A percentile compares a stretch with the other conserved stretches of the same genome.
Conservation (phyloP, 2,329 filamentous ascomycete genomes). For the Colletotrichum magnum region DNA sequence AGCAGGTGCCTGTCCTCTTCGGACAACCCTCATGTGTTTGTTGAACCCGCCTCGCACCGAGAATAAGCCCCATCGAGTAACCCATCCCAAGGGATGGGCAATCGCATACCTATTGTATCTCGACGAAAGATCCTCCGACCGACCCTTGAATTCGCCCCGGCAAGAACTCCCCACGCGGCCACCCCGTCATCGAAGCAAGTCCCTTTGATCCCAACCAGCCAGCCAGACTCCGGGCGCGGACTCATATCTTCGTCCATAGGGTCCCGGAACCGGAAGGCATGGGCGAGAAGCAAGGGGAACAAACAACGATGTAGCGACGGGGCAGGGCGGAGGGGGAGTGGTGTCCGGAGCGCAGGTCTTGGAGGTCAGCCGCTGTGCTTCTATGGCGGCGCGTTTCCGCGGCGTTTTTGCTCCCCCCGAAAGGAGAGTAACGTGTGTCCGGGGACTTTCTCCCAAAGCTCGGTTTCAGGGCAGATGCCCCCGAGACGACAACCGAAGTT, state of each 20-base stretch:
- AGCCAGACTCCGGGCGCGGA: constrained; percentile 68
- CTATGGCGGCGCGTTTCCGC: constrained; percentile 99
- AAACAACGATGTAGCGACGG: constrained; percentile 61
- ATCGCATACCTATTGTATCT: constrained; percentile 98
- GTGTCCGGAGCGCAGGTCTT: constrained; percentile 67
- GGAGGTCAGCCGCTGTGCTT: constrained; percentile 95
- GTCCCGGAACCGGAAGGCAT: constrained; percentile 54
- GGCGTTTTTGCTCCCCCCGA: constrained; percentile 55
- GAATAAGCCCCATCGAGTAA: constrained; percentile 99
- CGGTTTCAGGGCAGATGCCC: constrained; percentile 54
- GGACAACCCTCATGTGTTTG: constrained; percentile 29
- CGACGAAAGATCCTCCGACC: constrained; percentile 84
- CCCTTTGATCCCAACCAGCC: constrained; percentile 36
- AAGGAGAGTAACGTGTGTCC: constrained; percentile 75
- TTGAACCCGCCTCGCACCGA: constrained; percentile 90
- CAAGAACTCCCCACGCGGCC: constrained; percentile 46
- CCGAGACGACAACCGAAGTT: constrained; percentile 45
- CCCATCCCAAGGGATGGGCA: constrained; percentile 72
- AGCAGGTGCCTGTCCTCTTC: not conserved
- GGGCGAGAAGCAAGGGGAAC: constrained; percentile 40
- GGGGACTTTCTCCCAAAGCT: constrained; percentile 99
- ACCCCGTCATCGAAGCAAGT: constrained; percentile 46
- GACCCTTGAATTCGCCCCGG: constrained; percentile 44
- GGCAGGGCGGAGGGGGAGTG: constrained; percentile 51
- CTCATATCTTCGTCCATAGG: constrained; percentile 90